phyloP scores from a whole-genome alignment of 371 early-diverging fungal species.

The Mortierella sp. region DNA sequence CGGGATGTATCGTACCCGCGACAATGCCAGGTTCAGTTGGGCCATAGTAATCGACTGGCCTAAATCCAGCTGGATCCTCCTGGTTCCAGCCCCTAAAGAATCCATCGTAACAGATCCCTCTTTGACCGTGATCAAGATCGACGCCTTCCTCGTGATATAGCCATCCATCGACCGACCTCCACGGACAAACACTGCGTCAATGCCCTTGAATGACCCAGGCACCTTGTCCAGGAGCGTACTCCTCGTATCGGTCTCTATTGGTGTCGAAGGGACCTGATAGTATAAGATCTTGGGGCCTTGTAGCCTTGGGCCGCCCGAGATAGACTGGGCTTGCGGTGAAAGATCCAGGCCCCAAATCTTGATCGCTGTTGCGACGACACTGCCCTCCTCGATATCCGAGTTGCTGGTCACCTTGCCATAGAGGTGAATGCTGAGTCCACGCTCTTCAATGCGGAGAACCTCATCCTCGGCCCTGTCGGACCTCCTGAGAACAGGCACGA shows the following conservation, averaged over 20 bases:
- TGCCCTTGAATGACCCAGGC: slow-evolving; percentile 65
- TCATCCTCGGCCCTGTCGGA: slow-evolving; percentile 63
- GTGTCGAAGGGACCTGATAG: slow-evolving; percentile 21
- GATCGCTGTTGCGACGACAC: slow-evolving; percentile 62
- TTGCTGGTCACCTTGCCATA: slow-evolving; percentile 69
- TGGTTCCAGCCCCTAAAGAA: slow-evolving; percentile 6
- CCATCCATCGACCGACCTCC: slow-evolving; percentile 36
- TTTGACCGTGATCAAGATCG: slow-evolving; percentile 9
- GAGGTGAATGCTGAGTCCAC: slow-evolving; percentile 64
- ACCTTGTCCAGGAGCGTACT: slow-evolving; percentile 44
- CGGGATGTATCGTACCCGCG: slow-evolving; percentile 18
- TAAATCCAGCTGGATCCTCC: slow-evolving; percentile 18
- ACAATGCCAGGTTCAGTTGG: slow-evolving; percentile 16
- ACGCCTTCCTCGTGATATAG: slow-evolving; percentile 11
- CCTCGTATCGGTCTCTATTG: not conserved
- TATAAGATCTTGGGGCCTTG: slow-evolving; percentile 42
- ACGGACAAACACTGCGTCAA: slow-evolving; percentile 63
- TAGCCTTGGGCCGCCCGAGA: not conserved
- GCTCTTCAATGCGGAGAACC: slow-evolving; percentile 55
- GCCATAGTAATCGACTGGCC: slow-evolving; percentile 12
- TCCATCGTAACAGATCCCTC: slow-evolving; percentile 16
- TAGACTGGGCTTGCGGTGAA: not conserved
- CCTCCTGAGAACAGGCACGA: slow-evolving; percentile 50
- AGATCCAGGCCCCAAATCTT: slow-evolving; percentile 64
- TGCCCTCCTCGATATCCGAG: slow-evolving; percentile 59